Percentiles rank a stretch among this genome's conserved stretches.
Evolutionary conservation across 371 early-diverging fungal species (phyloP).

Genomic region (Syncephalastrum monosporum): DNA sequence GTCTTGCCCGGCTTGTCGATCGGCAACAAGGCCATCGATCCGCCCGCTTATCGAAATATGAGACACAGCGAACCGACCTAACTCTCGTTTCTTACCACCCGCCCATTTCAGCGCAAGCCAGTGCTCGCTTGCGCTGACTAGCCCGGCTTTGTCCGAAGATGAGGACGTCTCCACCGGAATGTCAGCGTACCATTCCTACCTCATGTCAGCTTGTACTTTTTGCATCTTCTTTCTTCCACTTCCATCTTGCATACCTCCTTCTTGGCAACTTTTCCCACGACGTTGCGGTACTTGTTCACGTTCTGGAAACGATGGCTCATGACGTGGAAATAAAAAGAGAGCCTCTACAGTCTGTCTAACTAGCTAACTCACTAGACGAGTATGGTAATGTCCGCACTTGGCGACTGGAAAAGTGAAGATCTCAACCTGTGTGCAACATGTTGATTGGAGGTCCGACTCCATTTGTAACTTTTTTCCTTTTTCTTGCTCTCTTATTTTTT

Average conservation of each 20-base stretch:
- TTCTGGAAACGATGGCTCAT: conserved; percentile 52
- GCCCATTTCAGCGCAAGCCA: conserved; percentile 55
- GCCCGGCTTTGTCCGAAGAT: conserved; percentile 47
- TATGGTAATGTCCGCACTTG: too few species aligned
- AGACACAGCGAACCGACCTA: conserved; percentile 3
- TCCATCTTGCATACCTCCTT: conserved; percentile 42
- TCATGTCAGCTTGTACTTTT: background rate
- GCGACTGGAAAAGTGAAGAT: background rate
- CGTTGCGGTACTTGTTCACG: conserved; percentile 65
- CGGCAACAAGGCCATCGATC: conserved; percentile 47
- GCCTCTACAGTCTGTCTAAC: too few species aligned
- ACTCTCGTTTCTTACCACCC: conserved; percentile 30
- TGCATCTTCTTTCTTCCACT: background rate
- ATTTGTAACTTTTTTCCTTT: conserved; percentile 4
- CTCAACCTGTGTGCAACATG: background rate
- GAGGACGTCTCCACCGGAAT: conserved; percentile 42
- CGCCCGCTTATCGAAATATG: conserved; percentile 26
- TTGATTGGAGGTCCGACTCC: background rate
- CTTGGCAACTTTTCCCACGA: conserved; percentile 54
- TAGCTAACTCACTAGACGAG: too few species aligned
- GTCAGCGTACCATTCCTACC: conserved; percentile 58
- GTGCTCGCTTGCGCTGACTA: conserved; percentile 46
- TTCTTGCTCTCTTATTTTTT: conserved; percentile 5
- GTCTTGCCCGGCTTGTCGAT: conserved; percentile 41
- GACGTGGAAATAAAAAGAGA: conserved; percentile 7